Base-by-base conservation (phyloP, 2,329 filamentous ascomycete genomes). In the Talaromyces marneffei region DNA sequence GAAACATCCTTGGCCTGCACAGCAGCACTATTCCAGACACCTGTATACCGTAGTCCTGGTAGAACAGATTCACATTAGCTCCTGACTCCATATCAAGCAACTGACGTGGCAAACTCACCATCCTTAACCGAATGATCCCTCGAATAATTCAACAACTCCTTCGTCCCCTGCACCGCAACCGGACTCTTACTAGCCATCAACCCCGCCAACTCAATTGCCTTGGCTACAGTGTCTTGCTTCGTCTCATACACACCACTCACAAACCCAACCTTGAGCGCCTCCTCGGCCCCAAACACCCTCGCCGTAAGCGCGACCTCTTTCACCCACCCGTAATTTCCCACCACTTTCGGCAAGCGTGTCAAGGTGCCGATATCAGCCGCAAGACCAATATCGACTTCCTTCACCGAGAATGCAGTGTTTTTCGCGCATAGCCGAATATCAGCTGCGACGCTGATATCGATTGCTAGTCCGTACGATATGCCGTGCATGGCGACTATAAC, bases 401-500 rank as follows among this genome's bases (percentile, higher is more conserved):
- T 81, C 7, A 80, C 77, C 0, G 71, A 71, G 58, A 80, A 79
- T 12, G 67, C 68, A 4, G 71, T 68, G 35, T 76, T 70, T 3
- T 64, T 63, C 0, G 74, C 65, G 58, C 74, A 78, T 3, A 80
- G 62, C 7, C 78, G 71, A 52, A 81, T 70, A 55, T 81, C 79
- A 2, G 75, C 71, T 2, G 77, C 76, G 1, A 72, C 71, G 14
- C 72, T 69, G 7, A 81, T 62, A 71, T 96, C 91, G 65, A 95
- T 87, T 18, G 86, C 90, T 9, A 95, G 80, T 16, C 92, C 91
- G 67, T 90, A 86, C 2, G 87, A 83, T 66, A 92, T 85, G 42
- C 88, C 92, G 69, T 96, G 90, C 66, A 96, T 77, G 20, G 91
- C 87, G 57, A 85, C 87, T 62, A 97, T 89, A 35, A 97, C 90